Evolutionary conservation across 164 flowering plant genomes (phyloP).

Genomic region (Warburgia ugandensis): DNA sequence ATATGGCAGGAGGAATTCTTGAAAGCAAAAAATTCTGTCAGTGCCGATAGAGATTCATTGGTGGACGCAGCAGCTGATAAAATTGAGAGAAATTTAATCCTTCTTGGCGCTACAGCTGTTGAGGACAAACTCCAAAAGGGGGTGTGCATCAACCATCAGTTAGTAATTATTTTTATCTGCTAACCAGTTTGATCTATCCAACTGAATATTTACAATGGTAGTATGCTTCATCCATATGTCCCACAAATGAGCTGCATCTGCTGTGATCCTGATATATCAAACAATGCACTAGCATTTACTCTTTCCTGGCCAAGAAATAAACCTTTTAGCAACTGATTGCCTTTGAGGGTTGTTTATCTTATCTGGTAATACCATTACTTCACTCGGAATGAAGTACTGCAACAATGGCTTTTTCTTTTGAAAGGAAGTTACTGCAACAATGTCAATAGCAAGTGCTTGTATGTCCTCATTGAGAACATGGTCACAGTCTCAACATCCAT

Average conservation of each 20-base stretch:
- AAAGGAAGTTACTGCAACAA: no score
- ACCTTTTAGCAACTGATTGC: no score
- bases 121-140: conserved; percentile 90
- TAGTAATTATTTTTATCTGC: not conserved
- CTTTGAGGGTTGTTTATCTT: no score
- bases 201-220: not conserved
- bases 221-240: not conserved
- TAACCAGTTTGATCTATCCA: not conserved
- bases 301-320: no score
- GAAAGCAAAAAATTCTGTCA: conserved; percentile 54
- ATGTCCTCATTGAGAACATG: not conserved
- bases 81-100: conserved; percentile 64
- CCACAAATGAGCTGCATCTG: no score
- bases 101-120: conserved; percentile 90
- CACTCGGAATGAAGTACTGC: no score
- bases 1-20: conserved; percentile 53
- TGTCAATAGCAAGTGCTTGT: no score
- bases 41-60: conserved; percentile 54
- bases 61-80: conserved; percentile 58
- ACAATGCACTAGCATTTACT: no score
- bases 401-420: not conserved
- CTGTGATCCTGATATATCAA: no score
- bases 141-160: conserved; percentile 28
- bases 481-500: no score
- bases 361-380: no score